Percentiles rank a stretch among this genome's conserved stretches.
These are phyloP conservation scores for Sclerotinia sclerotiorum DNA, from an alignment of 2,329 filamentous ascomycete species.

Conservation along the genomic window DNA sequence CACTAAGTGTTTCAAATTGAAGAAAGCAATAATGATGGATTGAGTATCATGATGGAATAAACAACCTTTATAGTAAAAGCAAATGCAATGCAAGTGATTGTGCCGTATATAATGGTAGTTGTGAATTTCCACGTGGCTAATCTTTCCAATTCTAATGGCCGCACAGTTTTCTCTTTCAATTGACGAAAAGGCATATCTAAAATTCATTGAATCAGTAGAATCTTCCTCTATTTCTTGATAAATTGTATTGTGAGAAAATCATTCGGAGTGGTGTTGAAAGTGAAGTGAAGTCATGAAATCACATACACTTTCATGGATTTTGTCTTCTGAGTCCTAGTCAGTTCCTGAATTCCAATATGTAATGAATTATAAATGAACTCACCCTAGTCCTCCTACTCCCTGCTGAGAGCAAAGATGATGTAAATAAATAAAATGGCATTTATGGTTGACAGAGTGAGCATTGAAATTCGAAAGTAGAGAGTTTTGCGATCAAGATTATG, in stretches of 20 bases:
- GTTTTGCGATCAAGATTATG: not conserved
- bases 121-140: not conserved
- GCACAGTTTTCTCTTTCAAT: not conserved
- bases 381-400: not conserved
- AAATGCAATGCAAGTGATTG: constrained; percentile 17
- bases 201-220: not conserved
- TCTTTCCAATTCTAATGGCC: not conserved
- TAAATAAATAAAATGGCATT: not conserved
- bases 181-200: not conserved
- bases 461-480: not conserved
- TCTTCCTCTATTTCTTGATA: no score
- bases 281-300: not conserved
- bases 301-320: not conserved
- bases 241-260: not conserved
- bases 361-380: not conserved
- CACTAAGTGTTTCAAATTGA: not conserved
- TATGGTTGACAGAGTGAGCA: not conserved
- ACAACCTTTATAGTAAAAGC: constrained; percentile 6
- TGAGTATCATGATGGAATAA: not conserved
- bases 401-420: not conserved
- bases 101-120: not conserved
- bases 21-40: not conserved
- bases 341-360: not conserved
- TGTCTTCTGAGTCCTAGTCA: not conserved
- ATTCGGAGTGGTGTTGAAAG: not conserved